Evolutionary conservation across 768 basidiomycete genomes (phyloP), one percentile per base, ranked within the genome.

Genomic region (Piloderma croceum): DNA sequence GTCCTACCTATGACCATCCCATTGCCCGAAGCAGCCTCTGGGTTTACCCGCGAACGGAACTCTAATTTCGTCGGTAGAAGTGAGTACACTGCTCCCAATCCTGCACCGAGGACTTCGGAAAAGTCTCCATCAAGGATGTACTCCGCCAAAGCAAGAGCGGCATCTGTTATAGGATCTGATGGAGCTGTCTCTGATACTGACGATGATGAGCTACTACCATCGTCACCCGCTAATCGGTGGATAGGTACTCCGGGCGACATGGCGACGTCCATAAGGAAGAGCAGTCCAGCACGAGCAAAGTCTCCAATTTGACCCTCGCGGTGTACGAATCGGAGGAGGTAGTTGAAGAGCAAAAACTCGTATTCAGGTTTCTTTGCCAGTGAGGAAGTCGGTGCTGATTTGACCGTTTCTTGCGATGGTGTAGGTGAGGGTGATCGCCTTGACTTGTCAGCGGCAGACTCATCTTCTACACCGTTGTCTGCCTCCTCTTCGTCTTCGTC

Each of bases 91-190:
- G 94, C 94, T 3, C 90, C 84, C 9, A 98, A 60, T 12, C 92
- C 91, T 3, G 94, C 94, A 13, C 83, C 90, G 34, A 98, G 76
- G 9, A 98, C 94, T 48, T 97, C 92, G n/a, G 91, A 90, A 59
- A 96, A 94, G 61, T 97, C 94, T n/a, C 92, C 90, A 53, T 94
- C 90, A 13, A 96, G 74, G 38, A 97, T 88, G 57, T 90, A 96
- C 56, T 93, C 90, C 15, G 90, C 90, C 27, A 98, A 68, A 6
- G 89, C 86, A 31, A 93, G 69, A 1, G 86, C 85, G 1, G 90
- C 89, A 54, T 92, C 90, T 22, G 77, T 77, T 31, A 90, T 76
- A 3, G 91, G 83, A 56, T 94, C 90, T 15, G 58, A 48, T 4
- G 52, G 51, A 4, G 63, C 48, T 5, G 54, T 42, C 13, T 54